Conservation (phyloP, 2,329 filamentous ascomycete genomes). For the Trichoderma polysporum region DNA sequence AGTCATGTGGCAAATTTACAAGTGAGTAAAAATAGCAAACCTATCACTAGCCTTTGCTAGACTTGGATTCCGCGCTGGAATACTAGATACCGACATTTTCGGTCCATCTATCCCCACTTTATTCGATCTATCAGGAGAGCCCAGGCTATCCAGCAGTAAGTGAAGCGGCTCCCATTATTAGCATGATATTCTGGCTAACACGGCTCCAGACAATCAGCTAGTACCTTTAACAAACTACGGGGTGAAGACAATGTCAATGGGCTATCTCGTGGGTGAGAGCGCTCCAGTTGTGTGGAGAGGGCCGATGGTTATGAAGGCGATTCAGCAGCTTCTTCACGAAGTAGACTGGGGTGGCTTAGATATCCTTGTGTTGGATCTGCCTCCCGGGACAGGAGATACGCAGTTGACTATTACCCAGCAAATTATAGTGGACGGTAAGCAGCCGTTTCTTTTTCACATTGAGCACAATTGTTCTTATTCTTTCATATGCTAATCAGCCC, state of each 20-base stretch:
- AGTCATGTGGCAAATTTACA: background rate
- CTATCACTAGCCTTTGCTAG: constrained; percentile 83
- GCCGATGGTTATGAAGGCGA: constrained; percentile 95
- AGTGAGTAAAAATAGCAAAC: constrained; percentile 54
- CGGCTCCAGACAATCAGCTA: constrained; percentile 67
- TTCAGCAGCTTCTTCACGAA: constrained; percentile 92
- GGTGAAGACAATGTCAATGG: constrained; percentile 98
- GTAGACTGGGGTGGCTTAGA: constrained; percentile 93
- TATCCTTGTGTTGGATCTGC: constrained; percentile 83
- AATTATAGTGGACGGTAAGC: constrained; percentile 75
- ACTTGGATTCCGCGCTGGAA: constrained; percentile 76
- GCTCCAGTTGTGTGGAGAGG: constrained; percentile 93
- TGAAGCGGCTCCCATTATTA: constrained; percentile 19
- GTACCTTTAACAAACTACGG: constrained; percentile 91
- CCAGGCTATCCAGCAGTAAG: constrained; percentile 70
- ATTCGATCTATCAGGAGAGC: constrained; percentile 77
- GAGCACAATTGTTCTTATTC: constrained; percentile 8
- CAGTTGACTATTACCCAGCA: constrained; percentile 97
- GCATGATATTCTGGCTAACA: constrained; percentile 15
- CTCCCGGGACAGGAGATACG: constrained; percentile 92
- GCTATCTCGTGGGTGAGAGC: constrained; percentile 77
- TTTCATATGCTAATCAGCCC: background rate
- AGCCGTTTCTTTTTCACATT: background rate
- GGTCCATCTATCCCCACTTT: constrained; percentile 92
- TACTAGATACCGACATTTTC: constrained; percentile 95